Evolutionary conservation across 2,329 filamentous ascomycete genomes (phyloP).

Genomic region (Penicillium sclerotiorum): DNA sequence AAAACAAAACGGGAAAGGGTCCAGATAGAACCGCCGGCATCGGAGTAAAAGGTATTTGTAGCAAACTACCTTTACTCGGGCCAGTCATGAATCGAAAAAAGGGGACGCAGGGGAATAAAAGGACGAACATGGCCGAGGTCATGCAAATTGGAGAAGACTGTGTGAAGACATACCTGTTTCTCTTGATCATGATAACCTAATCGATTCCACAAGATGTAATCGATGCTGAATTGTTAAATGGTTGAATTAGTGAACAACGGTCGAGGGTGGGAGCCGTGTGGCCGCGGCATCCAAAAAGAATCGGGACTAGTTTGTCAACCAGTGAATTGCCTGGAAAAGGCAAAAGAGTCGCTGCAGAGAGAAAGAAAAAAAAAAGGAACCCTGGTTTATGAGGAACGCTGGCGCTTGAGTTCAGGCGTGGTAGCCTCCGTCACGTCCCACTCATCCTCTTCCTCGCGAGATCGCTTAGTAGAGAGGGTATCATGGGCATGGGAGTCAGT

Average conservation of each 20-base stretch:
- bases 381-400: constrained; percentile 49
- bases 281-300: no score
- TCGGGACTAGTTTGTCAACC: background rate
- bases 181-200: background rate
- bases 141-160: no score
- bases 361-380: constrained; percentile 5
- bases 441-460: constrained; percentile 41
- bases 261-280: no score
- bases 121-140: background rate
- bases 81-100: no score
- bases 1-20: background rate
- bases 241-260: constrained; percentile 1
- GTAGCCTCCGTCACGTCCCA: constrained; percentile 28
- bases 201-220: background rate
- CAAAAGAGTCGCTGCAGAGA: background rate
- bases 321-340: background rate
- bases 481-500: constrained; percentile 23
- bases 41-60: background rate
- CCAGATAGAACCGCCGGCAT: background rate
- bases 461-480: constrained; percentile 34
- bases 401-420: constrained; percentile 55
- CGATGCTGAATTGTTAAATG: background rate
- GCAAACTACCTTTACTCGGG: background rate
- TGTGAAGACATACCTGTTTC: constrained; percentile 1
- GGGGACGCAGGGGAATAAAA: background rate